Base-by-base conservation (phyloP, 768 basidiomycete genomes). In the Lenzites betulinus region DNA sequence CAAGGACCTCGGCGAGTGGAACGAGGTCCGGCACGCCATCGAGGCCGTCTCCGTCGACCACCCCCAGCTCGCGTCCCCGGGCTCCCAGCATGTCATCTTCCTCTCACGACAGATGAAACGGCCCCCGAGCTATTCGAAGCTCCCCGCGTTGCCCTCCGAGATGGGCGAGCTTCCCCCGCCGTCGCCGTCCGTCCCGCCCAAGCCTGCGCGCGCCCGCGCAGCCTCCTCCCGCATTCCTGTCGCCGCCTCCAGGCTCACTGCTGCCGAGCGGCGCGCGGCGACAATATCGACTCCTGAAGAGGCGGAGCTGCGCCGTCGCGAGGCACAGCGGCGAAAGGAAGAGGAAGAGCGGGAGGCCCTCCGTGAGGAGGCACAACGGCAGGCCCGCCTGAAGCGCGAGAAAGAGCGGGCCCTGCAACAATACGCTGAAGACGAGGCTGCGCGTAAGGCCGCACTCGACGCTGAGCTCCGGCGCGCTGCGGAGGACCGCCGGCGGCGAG, bases 381-480 rank as follows among this genome's bases (percentile, higher is more conserved):
- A 70, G 56, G 69, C 61, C 4, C 67, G 65, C 6, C 49, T 69
- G 28, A 68, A 66, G 53, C 59, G 51, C 41, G 64, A 71, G 64
- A 71, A 69, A 60, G 65, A 66, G 49, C 63, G 49, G 51, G 36
- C 58, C 18, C 47, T 60, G 41, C 56, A 47, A 5, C 62, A 67
- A 58, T 63, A 57, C 12, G 61, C 51, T 23, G 65, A 62, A 46
- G 70, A 70, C 25, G 73, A 74, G 51, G 64, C 66, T 23, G 60
- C 52, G 53, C 66, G 70, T 9, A 67, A 64, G 60, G 66, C 64
- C 0, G 53, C 55, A 23, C 64, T 74, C 12, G 72, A 73, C 56
- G 65, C 65, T 36, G 70, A 75, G 51, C 51, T 70, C 36, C 66
- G 69, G 15, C 58, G 59, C 12, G 68, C 67, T 1, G 69, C 68